Base-by-base conservation (phyloP, 768 basidiomycete species). In the Solioccasus polychromus region DNA sequence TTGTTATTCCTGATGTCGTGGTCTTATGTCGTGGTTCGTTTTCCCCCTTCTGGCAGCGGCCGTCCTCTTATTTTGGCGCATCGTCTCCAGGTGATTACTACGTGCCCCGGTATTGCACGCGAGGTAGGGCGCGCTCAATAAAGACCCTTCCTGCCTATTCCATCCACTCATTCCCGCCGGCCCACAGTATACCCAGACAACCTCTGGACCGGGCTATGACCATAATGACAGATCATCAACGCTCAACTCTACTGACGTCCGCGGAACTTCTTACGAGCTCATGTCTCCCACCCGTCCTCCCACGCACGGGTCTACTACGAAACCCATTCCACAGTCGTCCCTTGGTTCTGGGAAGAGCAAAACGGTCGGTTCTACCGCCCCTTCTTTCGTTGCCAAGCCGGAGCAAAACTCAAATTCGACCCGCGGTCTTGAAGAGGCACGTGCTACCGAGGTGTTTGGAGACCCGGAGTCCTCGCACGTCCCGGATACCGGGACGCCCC, bases 1-100 rank as follows among this genome's bases (percentile, higher is more conserved):
- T 58, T 94, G 18, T 78, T 78, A 36, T 51, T 83, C n/a, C 78
- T 91, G 77, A 75, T 81, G 73, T 35, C 83, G 0, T 92, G 91
- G 91, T 76, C 83, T 12, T 95, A 94, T 67, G 44, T 76, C 18
- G 80, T 78, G 76, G 91, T 89, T 44, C 40, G 76, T 62, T 22
- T 31, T 22, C 26, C 23, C 11, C 24, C 11, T 22, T 34, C 23
- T 37, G 40, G 15, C 25, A 8, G 32, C 38, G 11, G 23, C n/a
- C 34, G 30, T 12, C n/a, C 11, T 26, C 26, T n/a, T 18, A 22
- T 40, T 39, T n/a, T 24, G 36, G 42, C 26, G 18, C 17, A 7
- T 35, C 34, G 19, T n/a, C 37, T 19, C 3, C 53, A 89, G 87
- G 75, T 83, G 31, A 65, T 86, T 8, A 48, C 78, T 6, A 88